Evolutionary conservation across 805 yeast species (phyloP).

Genomic region (Myxozyma geophila): DNA sequence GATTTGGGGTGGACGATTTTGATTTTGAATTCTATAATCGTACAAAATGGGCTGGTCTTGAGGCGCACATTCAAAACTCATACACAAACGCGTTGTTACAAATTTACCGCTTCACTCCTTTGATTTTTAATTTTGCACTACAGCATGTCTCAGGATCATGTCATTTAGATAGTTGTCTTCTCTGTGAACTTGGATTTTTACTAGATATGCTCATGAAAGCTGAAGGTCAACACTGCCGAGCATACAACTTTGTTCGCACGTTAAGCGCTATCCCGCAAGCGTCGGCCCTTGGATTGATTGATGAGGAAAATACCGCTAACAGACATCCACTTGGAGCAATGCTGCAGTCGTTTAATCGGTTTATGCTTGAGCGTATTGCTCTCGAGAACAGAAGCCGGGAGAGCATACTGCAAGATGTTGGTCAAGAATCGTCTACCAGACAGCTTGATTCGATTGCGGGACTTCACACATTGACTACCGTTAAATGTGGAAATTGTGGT

Average conservation of each 20-base stretch:
- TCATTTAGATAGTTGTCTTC: conserved; percentile 52
- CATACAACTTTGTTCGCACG: conserved; percentile 73
- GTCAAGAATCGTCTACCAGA: background rate
- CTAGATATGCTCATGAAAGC: conserved; percentile 91
- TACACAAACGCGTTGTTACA: conserved; percentile 80
- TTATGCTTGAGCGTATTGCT: conserved; percentile 60
- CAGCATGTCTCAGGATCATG: conserved; percentile 60
- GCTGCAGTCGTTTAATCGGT: conserved; percentile 61
- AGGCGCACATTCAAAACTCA: conserved; percentile 79
- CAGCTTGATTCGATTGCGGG: conserved; percentile 35
- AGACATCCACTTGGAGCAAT: conserved; percentile 38
- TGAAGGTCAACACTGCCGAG: conserved; percentile 74
- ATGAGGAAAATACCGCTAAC: conserved; percentile 46
- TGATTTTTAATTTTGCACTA: conserved; percentile 67
- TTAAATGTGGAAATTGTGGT: conserved; percentile 39
- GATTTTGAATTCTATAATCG: conserved; percentile 75
- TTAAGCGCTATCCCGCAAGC: conserved; percentile 58
- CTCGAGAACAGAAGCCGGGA: conserved; percentile 47
- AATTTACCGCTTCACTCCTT: conserved; percentile 75
- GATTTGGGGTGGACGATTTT: conserved; percentile 91
- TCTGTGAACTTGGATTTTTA: conserved; percentile 84
- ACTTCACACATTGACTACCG: conserved; percentile 31
- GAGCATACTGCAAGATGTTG: conserved; percentile 11
- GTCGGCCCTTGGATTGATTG: conserved; percentile 55
- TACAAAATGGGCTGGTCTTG: conserved; percentile 81